Base-by-base conservation (phyloP, 1,284 basidiomycete species). In the Mycena sp. region DNA sequence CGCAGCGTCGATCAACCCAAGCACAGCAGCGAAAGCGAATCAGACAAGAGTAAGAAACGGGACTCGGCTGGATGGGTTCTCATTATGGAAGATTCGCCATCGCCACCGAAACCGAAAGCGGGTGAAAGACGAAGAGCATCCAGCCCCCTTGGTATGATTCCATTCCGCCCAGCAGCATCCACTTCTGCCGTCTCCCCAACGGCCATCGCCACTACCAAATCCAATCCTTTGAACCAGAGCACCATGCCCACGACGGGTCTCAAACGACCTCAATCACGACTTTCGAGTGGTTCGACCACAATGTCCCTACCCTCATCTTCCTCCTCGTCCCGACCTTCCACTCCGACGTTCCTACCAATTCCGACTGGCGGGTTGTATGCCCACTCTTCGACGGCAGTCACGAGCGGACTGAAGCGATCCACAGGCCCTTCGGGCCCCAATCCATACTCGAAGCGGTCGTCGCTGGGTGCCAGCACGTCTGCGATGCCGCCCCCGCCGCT, bases 21-120 rank as follows among this genome's bases (percentile, higher is more conserved):
- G 55, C 63, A 52, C 64, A 83, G 82, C 64, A 79, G 77, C 51
- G 80, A 83, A 29, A 81, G 73, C 65, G 77, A 76, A 43, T 69
- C 73, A 6, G 76, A 79, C 50, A 80, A 77, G 69, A 72, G 68
- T 41, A 74, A 71, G 64, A 80, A 79, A 67, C 78, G 82, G 25
- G 90, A 91, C 70, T 79, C 86, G 5, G 86, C 90, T 28, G 91
- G 91, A 52, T 93, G 91, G 91, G 91, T 93, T 37, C 83, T 92
- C 29, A 90, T 93, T 55, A 91, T 92, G 90, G 91, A 92, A 67
- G 91, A 92, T 69, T 87, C 88, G 0, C 89, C 91, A 17, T 87
- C 87, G n/a, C 90, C 89, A 21, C 80, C 79, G 38, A 89, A 87
- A 73, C 79, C 83, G 52, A 78, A 80, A 64, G 83, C 85, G 55